Evolutionary conservation across 345 rosid genomes (phyloP), one percentile per base, ranked within the genome.

Genomic region (Euphorbia peplus): DNA sequence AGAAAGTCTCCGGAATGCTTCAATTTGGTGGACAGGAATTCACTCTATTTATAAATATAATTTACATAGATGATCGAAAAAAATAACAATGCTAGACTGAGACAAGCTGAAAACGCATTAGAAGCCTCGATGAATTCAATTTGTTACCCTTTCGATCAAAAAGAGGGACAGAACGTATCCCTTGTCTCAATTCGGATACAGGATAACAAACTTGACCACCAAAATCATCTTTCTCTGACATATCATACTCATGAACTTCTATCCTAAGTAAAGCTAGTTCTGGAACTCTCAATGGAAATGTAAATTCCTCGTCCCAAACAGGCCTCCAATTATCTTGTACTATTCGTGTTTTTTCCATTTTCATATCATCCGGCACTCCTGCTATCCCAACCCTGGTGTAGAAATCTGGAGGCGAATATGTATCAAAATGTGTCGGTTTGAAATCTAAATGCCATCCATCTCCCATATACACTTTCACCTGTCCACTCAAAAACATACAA

Each of bases 361-460:
- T 56, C 8, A 16, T 58, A 26, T 76, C 79, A 35, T 15, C 64
- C 35, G 56, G 52, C 1, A 54, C 79, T 35, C 79, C 79, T 61
- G 79, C 79, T 48, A 75, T 75, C 28, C 74, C 75, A 4, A 75
- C 79, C 79, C 59, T 75, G 60, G 75, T 66, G 52, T 75, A 75
- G 63, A 75, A 75, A 48, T 75, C 79, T 19, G 79, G 79, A 8
- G 79, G 75, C 12, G 79, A 75, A 57, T 51, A 75, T 3, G 16
- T 9, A 61, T 70, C 79, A 47, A 75, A 75, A 3, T 75, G 75
- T 4, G 79, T 66, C 4, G 13, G 64, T 47, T 52, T 70, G 37
- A 75, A 75, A 54, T 75, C 79, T 60, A 70, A 60, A 16, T 58
- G 44, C 79, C 79, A 75, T 66, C 79, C 79, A 61, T 60, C 72